Percentiles rank a stretch among this genome's conserved stretches.
These are phyloP conservation scores for Margaritispora aquatica DNA, from an alignment of 495 filamentous ascomycete genomes.

Conservation along the genomic window DNA sequence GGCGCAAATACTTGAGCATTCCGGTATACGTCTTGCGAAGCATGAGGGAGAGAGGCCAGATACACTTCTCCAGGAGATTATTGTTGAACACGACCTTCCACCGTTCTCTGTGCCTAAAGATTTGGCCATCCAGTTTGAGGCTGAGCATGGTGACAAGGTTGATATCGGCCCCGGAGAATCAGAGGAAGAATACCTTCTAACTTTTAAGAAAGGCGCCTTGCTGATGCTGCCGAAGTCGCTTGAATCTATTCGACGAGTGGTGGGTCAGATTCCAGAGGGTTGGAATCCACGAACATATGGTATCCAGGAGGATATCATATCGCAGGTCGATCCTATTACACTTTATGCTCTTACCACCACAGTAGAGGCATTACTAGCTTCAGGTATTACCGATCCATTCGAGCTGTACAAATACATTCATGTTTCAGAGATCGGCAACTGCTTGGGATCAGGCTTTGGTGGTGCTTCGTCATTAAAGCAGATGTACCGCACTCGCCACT, in stretches of 20 bases:
- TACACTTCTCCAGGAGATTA: slow-evolving; percentile 89
- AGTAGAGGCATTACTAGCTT: slow-evolving; percentile 76
- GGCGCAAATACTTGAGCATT: slow-evolving; percentile 87
- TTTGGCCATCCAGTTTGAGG: slow-evolving; percentile 89
- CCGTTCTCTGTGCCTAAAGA: slow-evolving; percentile 94
- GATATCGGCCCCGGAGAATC: slow-evolving; percentile 89
- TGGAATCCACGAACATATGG: slow-evolving; percentile 93
- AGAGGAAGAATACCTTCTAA: slow-evolving; percentile 82
- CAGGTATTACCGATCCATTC: slow-evolving; percentile 95
- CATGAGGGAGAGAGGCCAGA: too few relatives aligned
- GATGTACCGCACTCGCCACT: slow-evolving; percentile 93
- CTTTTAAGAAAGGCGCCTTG: slow-evolving; percentile 83
- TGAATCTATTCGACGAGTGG: slow-evolving; percentile 87
- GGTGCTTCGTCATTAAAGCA: slow-evolving; percentile 81
- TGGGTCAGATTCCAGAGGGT: slow-evolving; percentile 90
- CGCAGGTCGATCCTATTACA: slow-evolving; percentile 90
- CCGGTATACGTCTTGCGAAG: slow-evolving; percentile 96
- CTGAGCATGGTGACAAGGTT: slow-evolving; percentile 90
- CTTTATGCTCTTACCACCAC: slow-evolving; percentile 87
- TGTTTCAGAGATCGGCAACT: slow-evolving; percentile 93
- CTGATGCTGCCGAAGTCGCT: slow-evolving; percentile 91
- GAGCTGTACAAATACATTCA: slow-evolving; percentile 99
- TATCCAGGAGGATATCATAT: slow-evolving; percentile 91
- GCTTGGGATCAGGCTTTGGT: slow-evolving; percentile 92
- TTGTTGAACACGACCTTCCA: slow-evolving; percentile 89